Conservation (phyloP, 257 asterid species). For the Penstemon eatonii region DNA sequence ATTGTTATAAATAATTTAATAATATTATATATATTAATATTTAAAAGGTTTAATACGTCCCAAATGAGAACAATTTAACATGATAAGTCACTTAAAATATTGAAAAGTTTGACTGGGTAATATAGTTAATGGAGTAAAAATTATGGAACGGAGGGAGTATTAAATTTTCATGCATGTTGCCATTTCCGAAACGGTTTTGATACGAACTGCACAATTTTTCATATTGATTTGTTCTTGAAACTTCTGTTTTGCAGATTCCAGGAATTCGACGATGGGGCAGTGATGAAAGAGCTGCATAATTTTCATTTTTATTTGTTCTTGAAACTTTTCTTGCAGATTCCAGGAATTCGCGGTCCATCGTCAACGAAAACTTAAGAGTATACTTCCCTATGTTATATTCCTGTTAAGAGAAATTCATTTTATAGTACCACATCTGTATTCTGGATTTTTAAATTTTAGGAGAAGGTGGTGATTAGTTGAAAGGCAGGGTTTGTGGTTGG, state of each 20-base stretch:
- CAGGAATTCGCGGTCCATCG: constrained; percentile 42
- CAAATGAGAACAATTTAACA: no score
- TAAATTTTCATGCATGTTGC: neutral
- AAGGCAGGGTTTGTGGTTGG: neutral
- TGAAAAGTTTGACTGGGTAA: no score
- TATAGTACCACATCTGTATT: constrained; percentile 11
- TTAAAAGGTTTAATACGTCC: no score
- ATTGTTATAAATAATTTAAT: no score
- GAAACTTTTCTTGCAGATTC: constrained; percentile 41
- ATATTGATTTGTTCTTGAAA: neutral
- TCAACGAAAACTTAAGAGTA: constrained; percentile 18
- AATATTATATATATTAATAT: no score
- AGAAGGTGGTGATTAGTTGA: neutral
- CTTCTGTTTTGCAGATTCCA: neutral
- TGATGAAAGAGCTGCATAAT: neutral
- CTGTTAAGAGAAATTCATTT: neutral
- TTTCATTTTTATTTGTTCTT: constrained; percentile 7
- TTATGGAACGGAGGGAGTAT: no score
- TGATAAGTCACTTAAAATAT: no score
- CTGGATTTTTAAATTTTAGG: neutral
- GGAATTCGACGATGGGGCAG: no score
- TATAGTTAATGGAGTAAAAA: no score
- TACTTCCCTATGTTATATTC: neutral
- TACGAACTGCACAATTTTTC: neutral
- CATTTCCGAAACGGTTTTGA: no score